These are phyloP conservation scores for Gossypium laxum DNA, from an alignment of 441 rosid genomes.

Conservation along the genomic window DNA sequence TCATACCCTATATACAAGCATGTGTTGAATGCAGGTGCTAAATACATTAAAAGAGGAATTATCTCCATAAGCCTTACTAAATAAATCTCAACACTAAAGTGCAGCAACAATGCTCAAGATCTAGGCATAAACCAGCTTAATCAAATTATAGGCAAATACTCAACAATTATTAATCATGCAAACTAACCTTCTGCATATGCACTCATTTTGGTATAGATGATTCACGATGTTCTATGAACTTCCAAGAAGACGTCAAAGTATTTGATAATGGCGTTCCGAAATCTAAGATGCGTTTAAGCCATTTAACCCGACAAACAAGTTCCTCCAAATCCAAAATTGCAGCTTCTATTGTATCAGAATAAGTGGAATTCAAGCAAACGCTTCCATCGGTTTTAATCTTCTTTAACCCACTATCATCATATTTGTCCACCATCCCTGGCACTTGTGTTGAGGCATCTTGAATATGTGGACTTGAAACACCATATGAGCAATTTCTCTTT, in stretches of 20 bases:
- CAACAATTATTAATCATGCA: neutral
- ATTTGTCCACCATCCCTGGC: constrained; percentile 9
- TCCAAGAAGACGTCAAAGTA: constrained; percentile 29
- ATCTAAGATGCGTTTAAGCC: constrained; percentile 40
- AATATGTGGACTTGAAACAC: constrained; percentile 20
- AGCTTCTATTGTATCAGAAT: constrained; percentile 42
- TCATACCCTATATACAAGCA: neutral
- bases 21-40: neutral
- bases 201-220: constrained; percentile 18
- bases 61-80: neutral
- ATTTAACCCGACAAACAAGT: constrained; percentile 44
- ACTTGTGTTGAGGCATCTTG: constrained; percentile 18
- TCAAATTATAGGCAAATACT: neutral
- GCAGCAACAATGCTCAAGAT: neutral
- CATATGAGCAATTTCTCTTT: constrained; percentile 23
- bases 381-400: constrained; percentile 27
- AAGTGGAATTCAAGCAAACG: constrained; percentile 30
- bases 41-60: neutral
- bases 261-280: constrained; percentile 23
- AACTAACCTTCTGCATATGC: neutral
- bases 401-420: constrained; percentile 15
- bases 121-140: neutral
- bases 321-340: constrained; percentile 60
- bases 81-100: neutral
- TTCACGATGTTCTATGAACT: constrained; percentile 28